Conservation (phyloP, 495 filamentous ascomycete genomes). For the Aspergillus mulundensis region DNA sequence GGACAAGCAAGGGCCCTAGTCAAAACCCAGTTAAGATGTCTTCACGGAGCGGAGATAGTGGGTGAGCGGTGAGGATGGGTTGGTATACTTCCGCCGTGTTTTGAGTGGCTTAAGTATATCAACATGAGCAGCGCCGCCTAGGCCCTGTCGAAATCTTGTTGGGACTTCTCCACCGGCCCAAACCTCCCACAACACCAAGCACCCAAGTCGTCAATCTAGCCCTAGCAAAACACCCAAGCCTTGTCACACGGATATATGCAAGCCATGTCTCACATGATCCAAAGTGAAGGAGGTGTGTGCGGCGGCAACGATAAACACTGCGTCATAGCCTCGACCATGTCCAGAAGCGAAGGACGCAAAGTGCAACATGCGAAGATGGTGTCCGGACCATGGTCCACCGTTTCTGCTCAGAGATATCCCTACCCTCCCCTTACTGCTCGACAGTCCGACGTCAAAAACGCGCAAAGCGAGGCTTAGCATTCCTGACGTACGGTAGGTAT, state of each 20-base stretch:
- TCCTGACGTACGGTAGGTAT: too few relatives aligned
- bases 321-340: not conserved
- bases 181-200: not conserved
- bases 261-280: constrained; percentile 9
- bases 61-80: not conserved
- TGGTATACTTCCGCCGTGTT: not conserved
- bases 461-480: too few relatives aligned
- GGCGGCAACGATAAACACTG: not conserved
- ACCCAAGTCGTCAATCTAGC: not conserved
- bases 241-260: constrained; percentile 4
- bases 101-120: not conserved
- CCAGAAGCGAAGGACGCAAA: not conserved
- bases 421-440: too few relatives aligned
- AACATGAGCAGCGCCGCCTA: not conserved
- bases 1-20: not conserved
- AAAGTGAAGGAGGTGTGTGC: not conserved
- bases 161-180: not conserved
- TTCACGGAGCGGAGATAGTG: not conserved
- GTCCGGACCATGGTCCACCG: too few relatives aligned
- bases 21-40: not conserved
- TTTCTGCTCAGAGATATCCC: too few relatives aligned
- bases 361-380: not conserved
- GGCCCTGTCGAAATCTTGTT: not conserved
- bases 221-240: not conserved
- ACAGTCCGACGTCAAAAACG: too few relatives aligned